A percentile compares a stretch with the other conserved stretches of the same genome.
Conservation (phyloP, 345 rosid genomes). For the Barbarea vulgaris region DNA sequence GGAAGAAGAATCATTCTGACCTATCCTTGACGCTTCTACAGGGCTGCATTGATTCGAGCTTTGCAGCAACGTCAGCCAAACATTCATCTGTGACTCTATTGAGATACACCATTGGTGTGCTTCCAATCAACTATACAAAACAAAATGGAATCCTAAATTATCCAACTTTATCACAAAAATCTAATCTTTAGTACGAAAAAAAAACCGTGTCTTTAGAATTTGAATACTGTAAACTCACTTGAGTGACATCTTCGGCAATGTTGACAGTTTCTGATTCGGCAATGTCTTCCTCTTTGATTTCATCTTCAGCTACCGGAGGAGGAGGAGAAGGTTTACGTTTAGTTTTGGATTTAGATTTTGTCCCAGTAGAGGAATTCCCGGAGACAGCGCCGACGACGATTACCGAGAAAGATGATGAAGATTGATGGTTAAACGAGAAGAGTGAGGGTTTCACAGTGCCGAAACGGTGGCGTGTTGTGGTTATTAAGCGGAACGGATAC, state of each 20-base stretch:
- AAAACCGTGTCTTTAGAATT: neutral
- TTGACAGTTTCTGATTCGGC: slow-evolving; percentile 48
- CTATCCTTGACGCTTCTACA: slow-evolving; percentile 94
- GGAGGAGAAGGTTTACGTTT: slow-evolving; percentile 42
- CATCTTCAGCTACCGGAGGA: slow-evolving; percentile 30
- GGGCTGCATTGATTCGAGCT: slow-evolving; percentile 98
- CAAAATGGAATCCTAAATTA: neutral
- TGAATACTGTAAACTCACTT: slow-evolving; percentile 44
- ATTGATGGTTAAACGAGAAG: slow-evolving; percentile 20
- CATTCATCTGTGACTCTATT: slow-evolving; percentile 79
- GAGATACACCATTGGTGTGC: slow-evolving; percentile 93
- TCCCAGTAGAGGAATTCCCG: slow-evolving; percentile 38
- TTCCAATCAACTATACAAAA: slow-evolving; percentile 69
- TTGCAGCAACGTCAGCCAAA: slow-evolving; percentile 82
- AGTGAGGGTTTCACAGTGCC: slow-evolving; percentile 2
- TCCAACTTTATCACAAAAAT: neutral
- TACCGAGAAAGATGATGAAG: slow-evolving; percentile 13
- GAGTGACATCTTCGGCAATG: slow-evolving; percentile 80
- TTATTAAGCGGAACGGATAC: slow-evolving; percentile 5
- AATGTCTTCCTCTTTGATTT: slow-evolving; percentile 25
- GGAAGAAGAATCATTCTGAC: slow-evolving; percentile 42
- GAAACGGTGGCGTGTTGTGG: slow-evolving; percentile 34
- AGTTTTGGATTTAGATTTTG: slow-evolving; percentile 29
- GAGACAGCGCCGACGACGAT: slow-evolving; percentile 26
- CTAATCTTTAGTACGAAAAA: neutral